A percentile compares a stretch with the other conserved stretches of the same genome.
Evolutionary conservation across 1,139 yeast species (phyloP).

Genomic region (Kurtzmaniella quercitrusa): DNA sequence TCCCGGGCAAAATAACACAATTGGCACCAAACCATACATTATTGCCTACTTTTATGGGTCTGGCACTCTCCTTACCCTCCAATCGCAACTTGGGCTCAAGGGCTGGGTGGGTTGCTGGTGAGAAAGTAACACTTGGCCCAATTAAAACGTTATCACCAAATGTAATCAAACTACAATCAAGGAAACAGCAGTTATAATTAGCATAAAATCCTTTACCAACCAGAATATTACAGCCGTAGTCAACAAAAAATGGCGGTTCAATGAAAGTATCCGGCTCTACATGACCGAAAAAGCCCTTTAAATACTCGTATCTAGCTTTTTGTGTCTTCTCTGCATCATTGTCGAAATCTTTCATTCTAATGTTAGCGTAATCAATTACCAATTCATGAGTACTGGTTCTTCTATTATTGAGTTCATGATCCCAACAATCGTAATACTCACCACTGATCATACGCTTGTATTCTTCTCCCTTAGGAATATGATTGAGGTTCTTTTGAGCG

Average conservation of each 20-base stretch:
- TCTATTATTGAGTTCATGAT: constrained; percentile 3
- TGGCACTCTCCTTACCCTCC: constrained; percentile 47
- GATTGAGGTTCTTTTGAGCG: constrained; percentile 36
- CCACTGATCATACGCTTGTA: constrained; percentile 40
- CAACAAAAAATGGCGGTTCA: constrained; percentile 54
- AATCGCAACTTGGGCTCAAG: constrained; percentile 45
- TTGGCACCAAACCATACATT: constrained; percentile 66
- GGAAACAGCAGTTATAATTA: constrained; percentile 52
- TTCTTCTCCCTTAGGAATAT: constrained; percentile 39
- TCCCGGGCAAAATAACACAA: constrained; percentile 57
- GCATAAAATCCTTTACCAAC: constrained; percentile 50
- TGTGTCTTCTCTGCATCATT: constrained; percentile 20
- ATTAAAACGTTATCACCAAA: constrained; percentile 58
- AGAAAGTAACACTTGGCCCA: constrained; percentile 61
- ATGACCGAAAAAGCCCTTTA: constrained; percentile 42
- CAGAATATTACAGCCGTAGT: constrained; percentile 53
- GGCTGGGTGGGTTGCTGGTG: constrained; percentile 60
- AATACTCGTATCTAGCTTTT: constrained; percentile 32
- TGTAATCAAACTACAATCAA: constrained; percentile 59
- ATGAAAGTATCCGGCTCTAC: constrained; percentile 34
- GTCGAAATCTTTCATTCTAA: constrained; percentile 36
- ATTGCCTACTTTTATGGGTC: constrained; percentile 55
- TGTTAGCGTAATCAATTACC: constrained; percentile 29
- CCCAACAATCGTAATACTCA: constrained; percentile 6
- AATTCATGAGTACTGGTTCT: constrained; percentile 7